Percentiles rank a stretch among this genome's conserved stretches.
phyloP scores from a whole-genome alignment of 768 basidiomycete species.

The Hortiboletus campestris region DNA sequence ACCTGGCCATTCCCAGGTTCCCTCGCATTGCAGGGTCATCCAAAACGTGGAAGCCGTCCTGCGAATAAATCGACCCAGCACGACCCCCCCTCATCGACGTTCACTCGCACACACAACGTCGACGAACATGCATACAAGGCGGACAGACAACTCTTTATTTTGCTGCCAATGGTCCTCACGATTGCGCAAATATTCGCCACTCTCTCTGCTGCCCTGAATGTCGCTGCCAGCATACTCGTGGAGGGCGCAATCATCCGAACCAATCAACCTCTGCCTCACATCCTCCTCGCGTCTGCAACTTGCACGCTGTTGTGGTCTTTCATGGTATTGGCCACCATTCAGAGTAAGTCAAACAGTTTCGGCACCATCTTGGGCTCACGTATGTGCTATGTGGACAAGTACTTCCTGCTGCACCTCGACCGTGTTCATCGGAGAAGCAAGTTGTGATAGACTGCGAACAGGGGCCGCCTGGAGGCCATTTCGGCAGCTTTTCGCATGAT shows the following conservation, averaged over 20 bases:
- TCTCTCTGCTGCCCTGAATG: slow-evolving; percentile 23
- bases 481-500: not conserved
- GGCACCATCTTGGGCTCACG: not conserved
- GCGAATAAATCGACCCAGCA: not conserved
- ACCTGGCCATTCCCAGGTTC: slow-evolving; percentile 35
- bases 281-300: slow-evolving; percentile 20
- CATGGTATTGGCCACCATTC: slow-evolving; percentile 15
- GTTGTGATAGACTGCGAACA: not conserved
- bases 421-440: slow-evolving; percentile 10
- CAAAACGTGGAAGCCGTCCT: not conserved
- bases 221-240: slow-evolving; percentile 13
- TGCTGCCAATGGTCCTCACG: slow-evolving; percentile 14
- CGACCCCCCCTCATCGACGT: slow-evolving; percentile 2
- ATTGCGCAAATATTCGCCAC: slow-evolving; percentile 23
- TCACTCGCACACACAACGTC: not conserved
- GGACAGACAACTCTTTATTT: not conserved
- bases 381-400: slow-evolving; percentile 14
- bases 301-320: slow-evolving; percentile 28
- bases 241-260: not conserved
- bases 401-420: slow-evolving; percentile 12
- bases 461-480: not conserved
- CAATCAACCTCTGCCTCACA: not conserved
- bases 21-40: slow-evolving; percentile 16
- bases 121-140: not conserved
- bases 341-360: slow-evolving; percentile 18